Conservation (phyloP, 192 early-diverging fungal genomes). For the Thamnidium elegans region DNA sequence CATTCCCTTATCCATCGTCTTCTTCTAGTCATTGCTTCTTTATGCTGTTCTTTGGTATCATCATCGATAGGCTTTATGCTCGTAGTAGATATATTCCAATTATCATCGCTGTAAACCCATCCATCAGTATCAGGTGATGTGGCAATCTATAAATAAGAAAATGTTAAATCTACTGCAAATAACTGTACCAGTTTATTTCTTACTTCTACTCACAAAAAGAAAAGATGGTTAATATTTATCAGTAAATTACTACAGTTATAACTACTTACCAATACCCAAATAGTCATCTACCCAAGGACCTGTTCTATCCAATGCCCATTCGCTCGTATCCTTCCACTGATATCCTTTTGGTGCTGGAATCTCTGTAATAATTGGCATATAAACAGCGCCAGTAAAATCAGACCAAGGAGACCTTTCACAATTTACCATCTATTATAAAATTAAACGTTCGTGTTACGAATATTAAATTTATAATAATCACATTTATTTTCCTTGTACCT, state of each 20-base stretch:
- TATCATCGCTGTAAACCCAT: conserved; percentile 40
- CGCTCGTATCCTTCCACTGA: conserved; percentile 29
- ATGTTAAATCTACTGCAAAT: neutral
- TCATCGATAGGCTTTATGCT: neutral
- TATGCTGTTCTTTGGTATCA: neutral
- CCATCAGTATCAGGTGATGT: conserved; percentile 37
- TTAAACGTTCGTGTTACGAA: no score
- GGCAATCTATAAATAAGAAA: conserved; percentile 8
- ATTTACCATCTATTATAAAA: conserved; percentile 14
- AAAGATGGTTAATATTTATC: neutral
- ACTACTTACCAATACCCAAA: conserved; percentile 27
- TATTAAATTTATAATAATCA: no score
- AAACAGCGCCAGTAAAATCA: conserved; percentile 23
- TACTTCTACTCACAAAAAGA: conserved; percentile 7
- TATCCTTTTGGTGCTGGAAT: conserved; percentile 27
- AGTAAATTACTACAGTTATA: neutral
- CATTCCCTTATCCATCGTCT: conserved; percentile 33
- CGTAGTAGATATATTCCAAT: conserved; percentile 20
- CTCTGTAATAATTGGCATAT: neutral
- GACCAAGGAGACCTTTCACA: conserved; percentile 35
- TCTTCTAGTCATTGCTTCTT: conserved; percentile 22
- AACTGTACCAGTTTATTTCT: neutral
- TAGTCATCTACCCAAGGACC: conserved; percentile 37
- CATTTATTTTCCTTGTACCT: neutral
- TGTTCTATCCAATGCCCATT: conserved; percentile 32